Evolutionary conservation across 768 basidiomycete species (phyloP), one percentile per base, ranked within the genome.

Genomic region (Tremella fuciformis): DNA sequence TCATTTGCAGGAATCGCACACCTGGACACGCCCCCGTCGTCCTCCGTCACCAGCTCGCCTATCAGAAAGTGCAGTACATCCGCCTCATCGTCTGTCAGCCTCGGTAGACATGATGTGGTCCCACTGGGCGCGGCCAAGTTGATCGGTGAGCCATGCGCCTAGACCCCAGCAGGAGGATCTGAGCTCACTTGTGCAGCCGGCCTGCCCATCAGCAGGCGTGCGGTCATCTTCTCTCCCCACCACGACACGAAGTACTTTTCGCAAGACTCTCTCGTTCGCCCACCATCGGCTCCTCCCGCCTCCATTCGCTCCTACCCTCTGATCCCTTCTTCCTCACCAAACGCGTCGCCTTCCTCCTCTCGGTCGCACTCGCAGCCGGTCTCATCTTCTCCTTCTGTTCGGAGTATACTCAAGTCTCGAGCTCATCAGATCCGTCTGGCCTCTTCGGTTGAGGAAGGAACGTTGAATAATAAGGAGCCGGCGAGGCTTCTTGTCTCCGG

Each of bases 391-490:
- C 21, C 55, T 0, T 25, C 53, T 7, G 51, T 62, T 4, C 53
- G 61, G 11, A 58, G 64, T 38, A 70, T 73, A 24, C 59, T 73
- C 19, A 70, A 69, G 58, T 26, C 52, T 6, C 58, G 59, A 0
- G 38, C 46, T 13, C 53, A 63, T 22, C 53, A 69, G 41, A 74
- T 76, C 39, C 60, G 71, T 4, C 21, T 74, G 13, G 73, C 71
- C 2, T 40, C 67, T 0, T 65, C 65, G 1, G 75, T 73, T 1
- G 73, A 74, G 37, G 70, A 73, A 63, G 75, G 73, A 3, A 74
- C 71, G 13, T 42, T 66, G 48, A 61, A 66, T 38, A 76, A 76
- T 55, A 71, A 74, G 50, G 75, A 76, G 52, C 58, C 69, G 8
- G 69, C 73, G 7, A 50, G 75, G 21, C 47, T 66, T 37, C 13